These are phyloP conservation scores for Fomitopsis pinicola DNA, from an alignment of 1,284 basidiomycete genomes.

Conservation along the genomic window DNA sequence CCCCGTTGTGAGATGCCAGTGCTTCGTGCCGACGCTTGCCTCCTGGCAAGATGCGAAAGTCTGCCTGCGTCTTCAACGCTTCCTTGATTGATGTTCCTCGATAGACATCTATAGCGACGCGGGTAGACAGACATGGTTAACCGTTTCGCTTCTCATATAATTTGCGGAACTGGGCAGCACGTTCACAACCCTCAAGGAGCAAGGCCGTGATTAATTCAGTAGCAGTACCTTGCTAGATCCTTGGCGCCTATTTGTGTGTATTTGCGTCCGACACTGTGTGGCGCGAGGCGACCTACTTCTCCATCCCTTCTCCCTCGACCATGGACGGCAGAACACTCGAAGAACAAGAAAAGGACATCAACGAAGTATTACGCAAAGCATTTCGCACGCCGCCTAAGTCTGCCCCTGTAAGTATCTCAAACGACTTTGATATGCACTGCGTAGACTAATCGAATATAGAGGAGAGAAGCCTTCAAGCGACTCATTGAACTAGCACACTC, in stretches of 20 bases:
- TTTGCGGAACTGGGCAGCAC: too few species aligned
- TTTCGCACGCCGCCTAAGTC: constrained; percentile 23
- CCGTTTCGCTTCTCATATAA: too few species aligned
- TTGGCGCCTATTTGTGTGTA: background rate
- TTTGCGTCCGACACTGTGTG: background rate
- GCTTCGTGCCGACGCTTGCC: too few species aligned
- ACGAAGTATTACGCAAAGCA: constrained; percentile 27
- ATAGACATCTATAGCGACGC: too few species aligned
- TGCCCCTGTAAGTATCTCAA: constrained; percentile 20
- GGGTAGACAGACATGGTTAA: too few species aligned
- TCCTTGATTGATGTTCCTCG: too few species aligned
- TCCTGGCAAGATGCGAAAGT: too few species aligned
- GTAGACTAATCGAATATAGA: constrained; percentile 16
- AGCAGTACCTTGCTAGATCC: too few species aligned
- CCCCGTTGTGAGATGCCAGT: too few species aligned
- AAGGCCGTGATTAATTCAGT: too few species aligned
- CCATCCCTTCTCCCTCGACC: background rate
- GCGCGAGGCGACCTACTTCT: background rate
- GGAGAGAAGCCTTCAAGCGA: constrained; percentile 30
- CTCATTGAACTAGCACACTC: constrained; percentile 35
- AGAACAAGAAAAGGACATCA: constrained; percentile 28
- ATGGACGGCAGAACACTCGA: constrained; percentile 21
- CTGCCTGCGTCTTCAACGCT: too few species aligned
- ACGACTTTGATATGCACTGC: background rate
- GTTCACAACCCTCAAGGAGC: too few species aligned